A percentile compares a stretch with the other conserved stretches of the same genome.
These are phyloP conservation scores for Mucor velutinosus DNA, from an alignment of 371 early-diverging fungal species.

Conservation along the genomic window DNA sequence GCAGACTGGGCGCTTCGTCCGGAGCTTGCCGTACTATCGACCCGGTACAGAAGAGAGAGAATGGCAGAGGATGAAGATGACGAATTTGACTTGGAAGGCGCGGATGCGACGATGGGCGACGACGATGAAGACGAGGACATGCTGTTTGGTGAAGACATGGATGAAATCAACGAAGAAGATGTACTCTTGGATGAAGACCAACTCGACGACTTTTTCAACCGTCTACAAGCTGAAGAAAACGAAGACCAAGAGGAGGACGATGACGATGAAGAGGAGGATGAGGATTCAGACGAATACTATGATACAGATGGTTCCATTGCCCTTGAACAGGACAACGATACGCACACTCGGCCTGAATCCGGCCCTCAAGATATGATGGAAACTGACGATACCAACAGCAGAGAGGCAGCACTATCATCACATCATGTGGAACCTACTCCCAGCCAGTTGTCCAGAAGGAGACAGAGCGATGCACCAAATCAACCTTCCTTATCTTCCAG, in stretches of 20 bases:
- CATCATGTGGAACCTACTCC: neutral
- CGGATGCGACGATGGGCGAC: constrained; percentile 13
- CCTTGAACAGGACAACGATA: neutral
- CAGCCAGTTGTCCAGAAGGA: constrained; percentile 6
- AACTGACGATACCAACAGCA: neutral
- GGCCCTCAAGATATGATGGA: neutral
- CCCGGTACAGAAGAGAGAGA: constrained; percentile 37
- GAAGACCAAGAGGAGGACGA: neutral
- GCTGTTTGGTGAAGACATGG: constrained; percentile 7
- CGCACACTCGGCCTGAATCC: neutral
- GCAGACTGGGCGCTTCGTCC: constrained; percentile 55
- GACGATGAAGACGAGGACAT: constrained; percentile 19
- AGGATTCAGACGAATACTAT: neutral
- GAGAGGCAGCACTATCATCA: too few relatives aligned
- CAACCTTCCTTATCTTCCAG: neutral
- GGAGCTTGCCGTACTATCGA: constrained; percentile 40
- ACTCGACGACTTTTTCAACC: constrained; percentile 10
- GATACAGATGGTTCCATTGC: constrained; percentile 7
- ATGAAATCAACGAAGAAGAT: constrained; percentile 20
- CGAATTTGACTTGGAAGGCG: constrained; percentile 21
- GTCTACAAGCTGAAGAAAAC: neutral
- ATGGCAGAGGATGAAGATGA: constrained; percentile 30
- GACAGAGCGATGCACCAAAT: constrained; percentile 5
- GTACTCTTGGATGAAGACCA: constrained; percentile 22
- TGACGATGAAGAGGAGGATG: neutral